phyloP scores from a whole-genome alignment of 2,329 filamentous ascomycete species.

The Claviceps sp. region DNA sequence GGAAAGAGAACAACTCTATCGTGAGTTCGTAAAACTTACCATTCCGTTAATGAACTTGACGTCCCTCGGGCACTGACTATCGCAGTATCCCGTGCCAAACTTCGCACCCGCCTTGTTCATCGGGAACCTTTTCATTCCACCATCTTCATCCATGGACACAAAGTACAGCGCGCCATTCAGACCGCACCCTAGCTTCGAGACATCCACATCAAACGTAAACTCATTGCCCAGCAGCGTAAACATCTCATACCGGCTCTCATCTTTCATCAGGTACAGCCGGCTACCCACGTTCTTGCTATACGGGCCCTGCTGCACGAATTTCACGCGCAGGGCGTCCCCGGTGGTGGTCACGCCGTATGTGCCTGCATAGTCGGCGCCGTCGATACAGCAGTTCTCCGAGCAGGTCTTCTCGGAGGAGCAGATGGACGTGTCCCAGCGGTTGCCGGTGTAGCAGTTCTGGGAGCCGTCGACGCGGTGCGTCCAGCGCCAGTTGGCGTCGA shows the following conservation, averaged over 20 bases:
- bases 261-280: background rate
- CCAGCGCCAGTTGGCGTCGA: constrained; percentile 14
- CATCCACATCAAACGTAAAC: constrained; percentile 21
- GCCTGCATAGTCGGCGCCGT: background rate
- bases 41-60: constrained; percentile 1
- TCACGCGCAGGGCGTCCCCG: background rate
- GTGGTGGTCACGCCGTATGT: background rate
- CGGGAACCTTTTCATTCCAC: constrained; percentile 35
- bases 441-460: background rate
- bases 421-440: background rate
- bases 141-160: constrained; percentile 46
- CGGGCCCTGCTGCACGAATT: background rate
- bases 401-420: background rate
- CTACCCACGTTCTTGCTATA: background rate
- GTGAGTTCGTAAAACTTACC: background rate
- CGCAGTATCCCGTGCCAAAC: constrained; percentile 46
- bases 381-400: background rate
- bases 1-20: background rate
- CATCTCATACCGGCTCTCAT: background rate
- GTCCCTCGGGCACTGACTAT: constrained; percentile 39
- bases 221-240: background rate
- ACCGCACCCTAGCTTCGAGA: constrained; percentile 54
- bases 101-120: constrained; percentile 41
- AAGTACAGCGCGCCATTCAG: constrained; percentile 61
- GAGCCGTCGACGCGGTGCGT: background rate